These are phyloP conservation scores for Tagetes erecta DNA, from an alignment of 129 eudicot species.

Conservation along the genomic window DNA sequence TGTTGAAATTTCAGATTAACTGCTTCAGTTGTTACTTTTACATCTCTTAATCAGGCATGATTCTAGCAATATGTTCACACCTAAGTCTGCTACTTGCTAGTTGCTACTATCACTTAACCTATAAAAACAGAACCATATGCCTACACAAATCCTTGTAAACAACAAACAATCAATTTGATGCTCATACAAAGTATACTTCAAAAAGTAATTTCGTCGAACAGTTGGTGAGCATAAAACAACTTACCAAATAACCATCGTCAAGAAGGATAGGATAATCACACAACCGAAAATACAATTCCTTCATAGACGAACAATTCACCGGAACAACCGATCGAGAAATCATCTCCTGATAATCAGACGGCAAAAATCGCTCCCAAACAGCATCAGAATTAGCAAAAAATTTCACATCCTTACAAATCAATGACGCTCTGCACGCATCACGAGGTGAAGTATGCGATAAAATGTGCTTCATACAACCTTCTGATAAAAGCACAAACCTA, in stretches of 20 bases:
- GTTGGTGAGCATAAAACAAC: neutral
- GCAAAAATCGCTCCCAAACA: constrained; percentile 67
- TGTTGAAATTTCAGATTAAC: neutral
- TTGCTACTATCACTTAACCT: neutral
- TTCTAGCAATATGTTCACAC: neutral
- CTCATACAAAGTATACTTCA: neutral
- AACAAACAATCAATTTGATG: too few species aligned
- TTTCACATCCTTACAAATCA: constrained; percentile 41
- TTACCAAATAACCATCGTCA: constrained; percentile 44
- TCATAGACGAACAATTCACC: constrained; percentile 24
- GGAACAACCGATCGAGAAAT: constrained; percentile 34
- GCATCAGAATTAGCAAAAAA: constrained; percentile 51
- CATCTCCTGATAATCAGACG: constrained; percentile 39
- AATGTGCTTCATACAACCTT: constrained; percentile 47
- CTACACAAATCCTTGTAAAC: too few species aligned
- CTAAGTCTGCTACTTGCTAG: neutral
- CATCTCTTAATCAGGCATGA: neutral
- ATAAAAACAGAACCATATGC: neutral
- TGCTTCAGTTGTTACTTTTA: neutral
- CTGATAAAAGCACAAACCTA: constrained; percentile 35
- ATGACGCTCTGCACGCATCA: constrained; percentile 52
- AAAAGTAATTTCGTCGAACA: neutral
- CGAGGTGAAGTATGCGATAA: constrained; percentile 50
- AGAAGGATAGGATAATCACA: constrained; percentile 43
- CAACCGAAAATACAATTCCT: constrained; percentile 44